Conservation (phyloP, 2,329 filamentous ascomycete genomes). For the Xylaria sp. region DNA sequence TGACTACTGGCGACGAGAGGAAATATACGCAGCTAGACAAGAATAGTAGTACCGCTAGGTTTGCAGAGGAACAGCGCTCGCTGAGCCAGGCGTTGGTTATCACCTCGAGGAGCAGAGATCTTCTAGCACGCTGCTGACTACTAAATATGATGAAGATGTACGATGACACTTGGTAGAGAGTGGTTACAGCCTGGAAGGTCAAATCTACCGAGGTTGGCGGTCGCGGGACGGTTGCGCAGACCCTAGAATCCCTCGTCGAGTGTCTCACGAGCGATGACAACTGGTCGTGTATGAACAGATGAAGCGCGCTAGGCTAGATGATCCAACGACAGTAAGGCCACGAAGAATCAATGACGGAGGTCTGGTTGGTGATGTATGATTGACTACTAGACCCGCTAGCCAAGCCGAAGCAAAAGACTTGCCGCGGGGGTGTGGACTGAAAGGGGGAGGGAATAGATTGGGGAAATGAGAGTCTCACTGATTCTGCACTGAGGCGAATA, state of each 20-base stretch:
- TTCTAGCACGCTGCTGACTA: constrained; percentile 47
- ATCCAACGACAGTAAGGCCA: constrained; percentile 30
- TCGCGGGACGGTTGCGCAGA: constrained; percentile 34
- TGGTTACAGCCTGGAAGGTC: constrained; percentile 47
- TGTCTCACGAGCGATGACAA: constrained; percentile 32
- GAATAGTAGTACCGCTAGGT: constrained; percentile 43
- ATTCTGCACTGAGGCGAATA: constrained; percentile 1
- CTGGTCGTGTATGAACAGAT: constrained; percentile 33
- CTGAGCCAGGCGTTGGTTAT: constrained; percentile 42
- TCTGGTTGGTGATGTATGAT: constrained; percentile 14
- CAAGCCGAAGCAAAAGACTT: constrained; percentile 40
- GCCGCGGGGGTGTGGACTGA: constrained; percentile 31
- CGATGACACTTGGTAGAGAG: constrained; percentile 42
- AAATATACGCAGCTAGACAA: constrained; percentile 43
- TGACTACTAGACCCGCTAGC: constrained; percentile 41
- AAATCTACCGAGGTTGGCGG: constrained; percentile 43
- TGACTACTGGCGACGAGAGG: constrained; percentile 44
- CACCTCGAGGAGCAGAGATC: constrained; percentile 45
- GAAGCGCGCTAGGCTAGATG: constrained; percentile 22
- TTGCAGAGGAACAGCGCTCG: constrained; percentile 38
- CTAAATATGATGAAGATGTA: constrained; percentile 42
- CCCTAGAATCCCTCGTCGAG: constrained; percentile 29
- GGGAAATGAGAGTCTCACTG: constrained; percentile 5
- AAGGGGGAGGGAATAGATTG: constrained; percentile 3
- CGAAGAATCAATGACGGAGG: constrained; percentile 14